Evolutionary conservation across 2,329 filamentous ascomycete genomes (phyloP), one percentile per base, ranked within the genome.

Genomic region (Aspergillus fumigatiaffinis): DNA sequence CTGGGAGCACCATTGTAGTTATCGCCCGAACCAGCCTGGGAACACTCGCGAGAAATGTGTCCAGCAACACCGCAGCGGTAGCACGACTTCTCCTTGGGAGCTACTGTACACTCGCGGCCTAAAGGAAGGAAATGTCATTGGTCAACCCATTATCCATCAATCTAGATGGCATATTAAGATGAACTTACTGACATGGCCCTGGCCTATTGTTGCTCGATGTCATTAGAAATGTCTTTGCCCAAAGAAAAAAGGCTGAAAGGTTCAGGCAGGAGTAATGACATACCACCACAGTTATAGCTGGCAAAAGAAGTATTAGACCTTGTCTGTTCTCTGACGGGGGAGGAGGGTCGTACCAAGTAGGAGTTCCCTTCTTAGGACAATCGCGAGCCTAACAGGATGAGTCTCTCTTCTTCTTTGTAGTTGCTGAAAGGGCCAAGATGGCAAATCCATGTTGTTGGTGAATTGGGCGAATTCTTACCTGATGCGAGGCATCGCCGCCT

Each of bases 31-130:
- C 67, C 71, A 54, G 72, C 69, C 60, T 78, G 74, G 79, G 86
- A 68, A 71, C 73, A 77, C 72, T 97, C 92, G 69, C 93, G 92
- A 69, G 90, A 94, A 76, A 97, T 90, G 83, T 97, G 93, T 62
- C 92, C 93, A 66, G 87, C 79, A 77, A 90, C 85, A 73, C 90
- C 90, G 81, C 79, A 81, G 61, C 78, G 77, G 70, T 86, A 86
- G 79, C 84, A 86, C 52, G 83, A 80, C 74, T 85, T 92, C 79
- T 96, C 91, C 83, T 96, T 96, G 71, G 90, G 86, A 58, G 91
- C 88, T 75, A 91, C 87, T 62, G 89, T 87, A 84, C 93, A 97
- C 74, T 97, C 93, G 77, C 92, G 91, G 84, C 89, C 87, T 89
- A 55, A 52, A 25, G 55, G 70, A 57, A 69, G 54, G 56, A 57